Evolutionary conservation across 164 flowering plant genomes (phyloP).

Genomic region (Liquidambar formosana): DNA sequence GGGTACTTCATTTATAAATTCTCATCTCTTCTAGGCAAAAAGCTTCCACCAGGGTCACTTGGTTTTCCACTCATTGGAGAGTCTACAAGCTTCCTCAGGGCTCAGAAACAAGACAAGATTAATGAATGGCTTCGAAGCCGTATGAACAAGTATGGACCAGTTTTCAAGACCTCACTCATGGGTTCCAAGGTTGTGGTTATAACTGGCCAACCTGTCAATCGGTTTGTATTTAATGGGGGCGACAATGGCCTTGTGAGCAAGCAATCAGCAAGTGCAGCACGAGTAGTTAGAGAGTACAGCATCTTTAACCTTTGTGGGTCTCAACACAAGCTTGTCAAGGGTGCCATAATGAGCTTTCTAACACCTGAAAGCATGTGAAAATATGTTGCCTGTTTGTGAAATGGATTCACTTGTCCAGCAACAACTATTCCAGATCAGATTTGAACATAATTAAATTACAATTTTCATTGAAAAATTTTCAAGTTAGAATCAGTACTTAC

Average conservation of each 20-base stretch:
- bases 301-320: conserved; percentile 17
- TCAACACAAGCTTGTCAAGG: conserved; percentile 13
- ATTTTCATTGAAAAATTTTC: too few relatives aligned
- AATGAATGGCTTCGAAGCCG: conserved; percentile 24
- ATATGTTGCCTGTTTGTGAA: conserved; percentile 12
- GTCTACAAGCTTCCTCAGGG: conserved; percentile 24
- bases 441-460: too few relatives aligned
- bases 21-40: conserved; percentile 6
- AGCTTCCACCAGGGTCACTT: conserved; percentile 26
- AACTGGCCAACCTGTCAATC: conserved; percentile 21
- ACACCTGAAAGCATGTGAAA: conserved; percentile 16
- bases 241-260: conserved; percentile 18
- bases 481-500: too few relatives aligned
- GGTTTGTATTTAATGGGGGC: conserved; percentile 14
- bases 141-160: conserved; percentile 22
- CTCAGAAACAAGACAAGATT: conserved; percentile 19
- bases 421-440: conserved; percentile 10
- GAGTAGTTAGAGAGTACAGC: conserved; percentile 15
- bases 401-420: conserved; percentile 25
- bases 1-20: conserved; percentile 16
- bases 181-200: conserved; percentile 14
- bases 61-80: conserved; percentile 37
- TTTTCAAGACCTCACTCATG: conserved; percentile 23
- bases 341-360: conserved; percentile 19
- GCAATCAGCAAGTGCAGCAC: conserved; percentile 2